Base-by-base conservation (phyloP, 495 filamentous ascomycete genomes). In the Cryomyces antarcticus region DNA sequence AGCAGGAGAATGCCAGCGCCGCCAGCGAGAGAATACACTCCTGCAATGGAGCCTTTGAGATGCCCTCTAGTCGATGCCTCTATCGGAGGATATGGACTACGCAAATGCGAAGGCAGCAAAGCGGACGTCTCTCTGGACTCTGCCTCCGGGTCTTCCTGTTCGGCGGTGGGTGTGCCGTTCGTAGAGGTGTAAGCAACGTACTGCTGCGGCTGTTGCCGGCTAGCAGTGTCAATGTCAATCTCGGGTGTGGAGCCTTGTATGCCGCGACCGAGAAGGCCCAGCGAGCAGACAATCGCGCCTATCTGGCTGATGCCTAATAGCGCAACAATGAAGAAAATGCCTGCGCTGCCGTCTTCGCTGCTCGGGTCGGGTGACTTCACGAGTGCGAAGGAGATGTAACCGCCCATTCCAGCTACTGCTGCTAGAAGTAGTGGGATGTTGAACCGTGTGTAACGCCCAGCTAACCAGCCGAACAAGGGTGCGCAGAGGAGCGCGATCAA, bases 21-120 rank as follows among this genome's bases (percentile, higher is more conserved):
- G 9, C 89, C 89, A 43, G 77, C 81, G 44, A 93, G 70, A 41
- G 80, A 86, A 53, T 97, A 97, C 0, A 94, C 77, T 0, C 89
- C 89, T 7, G 89, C 87, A 47, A 97, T 93, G 3, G 78, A 83
- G 1, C 89, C 89, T 62, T 95, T 95, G 27, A 94, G 65, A 31
- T 82, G 66, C 4, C 49, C 45, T 56, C 59, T 62, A 17, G 10
- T 39, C n/a, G 38, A 13, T 9, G 10, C 11, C 7, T 12, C 11
- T 28, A 28, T 11, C 38, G 43, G 10, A 31, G 24, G 24, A 9
- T 11, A 2, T 11, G 24, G 17, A 11, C n/a, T n/a, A 0, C 34
- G 36, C 5, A 34, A 9, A 36, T 44, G 30, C 3, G 30, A 28
- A 1, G 38, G 41, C 11, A 58, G 45, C 30, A 60, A 42, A 10